Conservation (phyloP, 2,329 filamentous ascomycete genomes). For the Stagonosporopsis tanaceti region DNA sequence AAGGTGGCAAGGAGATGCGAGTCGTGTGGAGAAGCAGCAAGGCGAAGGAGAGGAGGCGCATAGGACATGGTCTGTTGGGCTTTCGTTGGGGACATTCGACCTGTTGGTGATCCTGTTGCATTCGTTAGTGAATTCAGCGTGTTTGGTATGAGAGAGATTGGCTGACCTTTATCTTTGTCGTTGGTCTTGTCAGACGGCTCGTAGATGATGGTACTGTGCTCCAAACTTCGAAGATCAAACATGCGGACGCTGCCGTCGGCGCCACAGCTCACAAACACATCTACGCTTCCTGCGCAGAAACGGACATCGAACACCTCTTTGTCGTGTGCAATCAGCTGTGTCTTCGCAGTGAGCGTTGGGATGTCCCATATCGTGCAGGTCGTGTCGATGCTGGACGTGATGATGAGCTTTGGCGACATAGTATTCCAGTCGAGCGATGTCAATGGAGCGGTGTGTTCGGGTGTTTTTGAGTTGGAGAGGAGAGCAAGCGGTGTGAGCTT, state of each 20-base stretch:
- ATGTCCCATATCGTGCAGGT: slow-evolving; percentile 99
- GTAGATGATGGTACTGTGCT: slow-evolving; percentile 99
- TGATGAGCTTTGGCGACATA: slow-evolving; percentile 94
- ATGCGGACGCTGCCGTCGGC: slow-evolving; percentile 97
- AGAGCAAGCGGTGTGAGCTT: slow-evolving; percentile 93
- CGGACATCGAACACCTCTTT: slow-evolving; percentile 99
- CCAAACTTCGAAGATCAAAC: slow-evolving; percentile 95
- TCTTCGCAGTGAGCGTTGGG: slow-evolving; percentile 95
- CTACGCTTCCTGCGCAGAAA: slow-evolving; percentile 97
- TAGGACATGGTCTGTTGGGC: slow-evolving; percentile 76
- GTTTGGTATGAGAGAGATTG: neutral
- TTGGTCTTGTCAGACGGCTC: slow-evolving; percentile 88
- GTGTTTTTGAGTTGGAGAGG: slow-evolving; percentile 96
- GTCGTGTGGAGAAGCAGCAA: slow-evolving; percentile 93
- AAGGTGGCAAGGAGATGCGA: slow-evolving; percentile 97
- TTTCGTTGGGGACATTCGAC: slow-evolving; percentile 73
- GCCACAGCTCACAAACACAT: slow-evolving; percentile 97
- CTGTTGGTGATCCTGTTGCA: slow-evolving; percentile 53
- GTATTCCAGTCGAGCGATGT: slow-evolving; percentile 99
- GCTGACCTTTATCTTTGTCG: slow-evolving; percentile 54
- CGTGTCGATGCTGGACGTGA: slow-evolving; percentile 98
- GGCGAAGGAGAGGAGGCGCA: slow-evolving; percentile 73
- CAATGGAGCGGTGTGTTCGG: slow-evolving; percentile 94
- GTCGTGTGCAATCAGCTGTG: slow-evolving; percentile 96
- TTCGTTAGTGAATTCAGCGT: slow-evolving; percentile 10